Percentiles rank a stretch among this genome's conserved stretches.
phyloP scores from a whole-genome alignment of 805 yeast species.

The Wickerhamomyces queroliae region DNA sequence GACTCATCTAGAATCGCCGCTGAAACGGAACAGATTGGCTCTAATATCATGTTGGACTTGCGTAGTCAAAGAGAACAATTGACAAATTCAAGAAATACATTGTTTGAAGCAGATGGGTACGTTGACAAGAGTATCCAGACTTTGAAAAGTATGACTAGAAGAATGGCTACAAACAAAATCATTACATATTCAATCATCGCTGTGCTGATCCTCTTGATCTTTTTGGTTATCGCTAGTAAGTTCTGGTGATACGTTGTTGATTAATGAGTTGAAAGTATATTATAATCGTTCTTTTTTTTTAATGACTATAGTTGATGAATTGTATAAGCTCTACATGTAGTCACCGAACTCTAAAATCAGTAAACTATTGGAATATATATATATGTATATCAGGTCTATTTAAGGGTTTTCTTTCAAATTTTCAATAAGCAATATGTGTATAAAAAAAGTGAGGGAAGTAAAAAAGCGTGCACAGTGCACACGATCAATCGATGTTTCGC shows the following conservation, averaged over 20 bases:
- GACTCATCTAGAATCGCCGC: slow-evolving; percentile 88
- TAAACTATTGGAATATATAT: too few species aligned
- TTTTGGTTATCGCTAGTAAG: slow-evolving; percentile 80
- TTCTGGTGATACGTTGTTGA: slow-evolving; percentile 16
- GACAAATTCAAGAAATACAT: slow-evolving; percentile 75
- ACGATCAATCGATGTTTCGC: too few species aligned
- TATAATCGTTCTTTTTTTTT: background rate
- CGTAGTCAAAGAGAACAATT: slow-evolving; percentile 93
- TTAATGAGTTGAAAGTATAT: background rate
- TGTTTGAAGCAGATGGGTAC: slow-evolving; percentile 86
- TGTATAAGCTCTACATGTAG: background rate
- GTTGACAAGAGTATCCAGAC: slow-evolving; percentile 89
- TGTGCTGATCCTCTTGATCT: slow-evolving; percentile 72
- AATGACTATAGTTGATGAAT: background rate
- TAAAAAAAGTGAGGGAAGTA: too few species aligned
- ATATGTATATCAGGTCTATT: too few species aligned
- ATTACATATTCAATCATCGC: slow-evolving; percentile 90
- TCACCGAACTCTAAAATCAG: too few species aligned
- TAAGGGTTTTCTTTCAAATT: background rate
- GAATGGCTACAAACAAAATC: slow-evolving; percentile 86
- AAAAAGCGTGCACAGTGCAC: too few species aligned
- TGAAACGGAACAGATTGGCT: slow-evolving; percentile 90
- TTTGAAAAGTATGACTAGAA: slow-evolving; percentile 83
- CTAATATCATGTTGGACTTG: slow-evolving; percentile 81
- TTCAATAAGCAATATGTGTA: background rate